Conservation (phyloP, 1,284 basidiomycete genomes). For the Marasmius fiardii region DNA sequence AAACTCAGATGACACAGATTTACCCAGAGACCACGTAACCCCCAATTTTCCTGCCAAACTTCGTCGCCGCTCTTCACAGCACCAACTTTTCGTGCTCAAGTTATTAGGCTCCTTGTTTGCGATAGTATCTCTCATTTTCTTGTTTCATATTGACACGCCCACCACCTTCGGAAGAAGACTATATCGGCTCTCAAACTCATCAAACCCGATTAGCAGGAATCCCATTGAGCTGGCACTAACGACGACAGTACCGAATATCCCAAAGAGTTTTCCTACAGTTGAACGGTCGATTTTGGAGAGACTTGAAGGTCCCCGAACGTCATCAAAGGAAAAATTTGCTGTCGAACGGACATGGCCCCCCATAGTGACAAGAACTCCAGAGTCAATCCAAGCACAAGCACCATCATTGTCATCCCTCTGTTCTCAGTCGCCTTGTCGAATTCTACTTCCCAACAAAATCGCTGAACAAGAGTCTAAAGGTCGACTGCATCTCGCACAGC, state of each 20-base stretch:
- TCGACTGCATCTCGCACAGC: slow-evolving; percentile 42
- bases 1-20: too few relatives aligned
- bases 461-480: slow-evolving; percentile 50
- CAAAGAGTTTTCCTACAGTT: slow-evolving; percentile 20
- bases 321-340: slow-evolving; percentile 8
- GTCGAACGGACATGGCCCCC: slow-evolving; percentile 24
- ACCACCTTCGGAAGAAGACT: too few relatives aligned
- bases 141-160: too few relatives aligned
- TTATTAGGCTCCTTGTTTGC: too few relatives aligned
- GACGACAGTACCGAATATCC: neutral
- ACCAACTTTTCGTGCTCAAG: too few relatives aligned
- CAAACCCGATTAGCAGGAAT: too few relatives aligned
- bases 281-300: slow-evolving; percentile 26
- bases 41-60: too few relatives aligned
- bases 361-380: slow-evolving; percentile 29
- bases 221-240: too few relatives aligned
- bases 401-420: slow-evolving; percentile 2
- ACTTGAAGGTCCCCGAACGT: slow-evolving; percentile 20
- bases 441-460: slow-evolving; percentile 44
- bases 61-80: too few relatives aligned
- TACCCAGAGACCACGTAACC: too few relatives aligned
- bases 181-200: too few relatives aligned
- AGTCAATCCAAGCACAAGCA: slow-evolving; percentile 11
- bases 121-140: too few relatives aligned
- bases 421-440: slow-evolving; percentile 28